Evolutionary conservation across 257 asterid genomes (phyloP), one percentile per base, ranked within the genome.

Genomic region (Petunia axillaris): DNA sequence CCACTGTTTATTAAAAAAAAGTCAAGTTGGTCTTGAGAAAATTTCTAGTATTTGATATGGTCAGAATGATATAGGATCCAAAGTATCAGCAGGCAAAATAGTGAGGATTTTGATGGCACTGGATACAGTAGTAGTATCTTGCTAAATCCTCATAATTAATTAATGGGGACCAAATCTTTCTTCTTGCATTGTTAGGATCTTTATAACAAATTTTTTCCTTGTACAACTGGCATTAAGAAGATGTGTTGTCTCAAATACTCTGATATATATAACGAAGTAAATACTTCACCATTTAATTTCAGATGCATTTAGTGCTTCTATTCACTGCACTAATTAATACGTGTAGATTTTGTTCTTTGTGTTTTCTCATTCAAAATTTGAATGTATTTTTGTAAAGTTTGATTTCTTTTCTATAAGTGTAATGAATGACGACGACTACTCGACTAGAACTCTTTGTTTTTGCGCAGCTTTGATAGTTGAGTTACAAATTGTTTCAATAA

Each of bases 71-170:
- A 75, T 4, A 64, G 36, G 60, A 78, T 46, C 75, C 44, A 67
- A 78, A 46, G 39, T 35, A 46, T 71, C 43, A 8, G 77, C 77
- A 71, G 37, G 77, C 77, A 77, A 60, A 57, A 3, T 6, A 60
- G 71, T 43, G 50, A 77, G 67, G 48, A 77, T 60, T 44, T 77
- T 77, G 81, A 77, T 16, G 25, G 3, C 2, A 77, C 41, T 74
- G 37, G 64, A 58, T 58, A 46, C 2, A 67, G 0, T 25, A 25
- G 25, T 25, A 25, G 75, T 41, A 67, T 68, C 76, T 68, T 68
- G 43, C 67, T 62, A 35, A 62, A 54, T 54, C 79, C 38, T 36
- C n/a, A 65, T 36, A 64, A 35, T 37, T 38, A 54, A 64, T 78
- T 46, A 44, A 46, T 70, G 43, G 75, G 41, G 73, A 63, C 70